Conservation (phyloP, 1,139 yeast genomes). For the Saccharomyces hybrid region DNA sequence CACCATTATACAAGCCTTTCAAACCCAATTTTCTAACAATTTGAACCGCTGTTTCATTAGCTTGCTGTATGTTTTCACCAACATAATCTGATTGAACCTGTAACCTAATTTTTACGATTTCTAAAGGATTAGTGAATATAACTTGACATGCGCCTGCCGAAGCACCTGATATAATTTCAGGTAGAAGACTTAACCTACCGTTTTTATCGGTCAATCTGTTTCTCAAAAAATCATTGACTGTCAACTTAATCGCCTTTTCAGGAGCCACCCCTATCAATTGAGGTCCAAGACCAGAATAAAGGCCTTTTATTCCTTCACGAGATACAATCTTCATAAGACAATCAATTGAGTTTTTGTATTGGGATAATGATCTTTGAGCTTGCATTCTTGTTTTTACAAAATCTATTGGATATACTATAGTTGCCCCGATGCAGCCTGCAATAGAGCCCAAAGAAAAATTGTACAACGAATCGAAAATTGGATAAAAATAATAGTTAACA, state of each 20-base stretch:
- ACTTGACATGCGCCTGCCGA: slow-evolving; percentile 97
- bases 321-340: slow-evolving; percentile 72
- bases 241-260: slow-evolving; percentile 92
- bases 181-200: slow-evolving; percentile 52
- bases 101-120: slow-evolving; percentile 87
- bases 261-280: slow-evolving; percentile 97
- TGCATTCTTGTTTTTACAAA: slow-evolving; percentile 96
- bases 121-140: slow-evolving; percentile 89
- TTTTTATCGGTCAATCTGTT: slow-evolving; percentile 53
- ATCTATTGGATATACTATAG: slow-evolving; percentile 96
- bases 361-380: slow-evolving; percentile 67
- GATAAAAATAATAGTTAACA: slow-evolving; percentile 36
- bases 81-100: slow-evolving; percentile 80
- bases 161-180: slow-evolving; percentile 85
- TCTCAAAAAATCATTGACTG: slow-evolving; percentile 86
- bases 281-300: slow-evolving; percentile 89
- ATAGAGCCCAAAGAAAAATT: slow-evolving; percentile 86
- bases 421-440: slow-evolving; percentile 97
- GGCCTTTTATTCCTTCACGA: slow-evolving; percentile 75
- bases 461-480: slow-evolving; percentile 75
- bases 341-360: slow-evolving; percentile 74
- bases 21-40: slow-evolving; percentile 76
- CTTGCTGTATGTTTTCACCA: slow-evolving; percentile 22
- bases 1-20: slow-evolving; percentile 85
- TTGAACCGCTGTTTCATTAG: slow-evolving; percentile 51